Conservation (phyloP, 345 rosid genomes). For the Brassica napus region DNA sequence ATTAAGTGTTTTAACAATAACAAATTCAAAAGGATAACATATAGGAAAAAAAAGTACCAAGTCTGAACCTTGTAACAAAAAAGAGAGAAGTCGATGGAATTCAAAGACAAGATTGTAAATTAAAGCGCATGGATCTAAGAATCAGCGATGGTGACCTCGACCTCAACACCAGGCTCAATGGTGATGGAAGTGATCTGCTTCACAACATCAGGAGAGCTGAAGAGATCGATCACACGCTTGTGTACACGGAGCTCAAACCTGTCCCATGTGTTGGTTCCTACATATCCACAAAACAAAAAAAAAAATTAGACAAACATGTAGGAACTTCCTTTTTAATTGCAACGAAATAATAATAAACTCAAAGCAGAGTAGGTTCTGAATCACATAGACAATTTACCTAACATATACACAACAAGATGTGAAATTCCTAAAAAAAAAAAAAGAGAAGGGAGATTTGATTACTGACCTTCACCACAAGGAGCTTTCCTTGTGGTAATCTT, state of each 20-base stretch:
- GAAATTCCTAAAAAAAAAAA: no score
- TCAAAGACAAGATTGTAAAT: not conserved
- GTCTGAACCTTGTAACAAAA: conserved; percentile 1
- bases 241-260: conserved; percentile 72
- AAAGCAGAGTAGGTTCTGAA: not conserved
- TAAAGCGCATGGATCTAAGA: conserved; percentile 25
- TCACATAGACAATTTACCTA: not conserved
- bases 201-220: conserved; percentile 72
- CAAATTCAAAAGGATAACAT: not conserved
- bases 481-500: conserved; percentile 55
- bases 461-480: conserved; percentile 64
- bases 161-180: conserved; percentile 78
- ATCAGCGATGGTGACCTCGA: conserved; percentile 72
- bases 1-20: not conserved
- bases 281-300: not conserved
- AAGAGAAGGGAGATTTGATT: not conserved
- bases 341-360: not conserved
- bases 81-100: not conserved
- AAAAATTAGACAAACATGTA: not conserved
- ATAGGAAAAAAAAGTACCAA: not conserved
- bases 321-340: not conserved
- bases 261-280: conserved; percentile 79
- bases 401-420: not conserved
- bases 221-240: conserved; percentile 75
- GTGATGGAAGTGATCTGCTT: conserved; percentile 79